These are phyloP conservation scores for Trichosporon sp. DNA, from an alignment of 1,284 basidiomycete species.

Conservation along the genomic window DNA sequence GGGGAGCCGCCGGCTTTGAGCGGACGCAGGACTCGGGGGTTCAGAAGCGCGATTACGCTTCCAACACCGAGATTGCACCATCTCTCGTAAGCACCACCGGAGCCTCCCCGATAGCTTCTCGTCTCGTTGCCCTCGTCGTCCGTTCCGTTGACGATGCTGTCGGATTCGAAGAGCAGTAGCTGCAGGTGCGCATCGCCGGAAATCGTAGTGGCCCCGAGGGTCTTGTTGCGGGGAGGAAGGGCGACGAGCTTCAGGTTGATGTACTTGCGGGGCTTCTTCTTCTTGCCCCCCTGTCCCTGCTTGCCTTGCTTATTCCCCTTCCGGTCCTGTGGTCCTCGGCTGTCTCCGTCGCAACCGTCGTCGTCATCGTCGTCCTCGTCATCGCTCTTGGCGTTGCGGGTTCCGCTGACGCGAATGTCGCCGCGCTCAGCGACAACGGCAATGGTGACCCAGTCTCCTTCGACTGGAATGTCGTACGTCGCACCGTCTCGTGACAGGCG, in stretches of 20 bases:
- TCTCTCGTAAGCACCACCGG: slow-evolving; percentile 85
- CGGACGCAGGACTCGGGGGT: slow-evolving; percentile 82
- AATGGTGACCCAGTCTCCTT: slow-evolving; percentile 87
- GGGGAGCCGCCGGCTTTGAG: slow-evolving; percentile 68
- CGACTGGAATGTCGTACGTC: slow-evolving; percentile 85
- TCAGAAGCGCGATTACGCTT: slow-evolving; percentile 84
- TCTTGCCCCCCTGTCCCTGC: not conserved
- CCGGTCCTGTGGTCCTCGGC: not conserved
- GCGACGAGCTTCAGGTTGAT: slow-evolving; percentile 75
- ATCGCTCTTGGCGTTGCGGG: slow-evolving; percentile 30
- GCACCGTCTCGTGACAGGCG: slow-evolving; percentile 74
- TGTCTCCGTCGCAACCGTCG: slow-evolving; percentile 29
- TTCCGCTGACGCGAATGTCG: slow-evolving; percentile 60
- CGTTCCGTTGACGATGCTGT: slow-evolving; percentile 60
- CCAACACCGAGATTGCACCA: slow-evolving; percentile 80
- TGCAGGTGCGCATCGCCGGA: slow-evolving; percentile 81
- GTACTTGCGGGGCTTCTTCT: slow-evolving; percentile 63
- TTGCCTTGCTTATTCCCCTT: slow-evolving; percentile 22
- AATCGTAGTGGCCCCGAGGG: slow-evolving; percentile 59
- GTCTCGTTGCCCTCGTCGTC: slow-evolving; percentile 55
- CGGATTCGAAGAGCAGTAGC: slow-evolving; percentile 84
- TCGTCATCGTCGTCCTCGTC: slow-evolving; percentile 35
- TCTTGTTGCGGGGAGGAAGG: slow-evolving; percentile 67
- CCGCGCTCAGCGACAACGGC: slow-evolving; percentile 86
- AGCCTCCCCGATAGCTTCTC: slow-evolving; percentile 80